Evolutionary conservation across 164 flowering plant genomes (phyloP), one percentile per base, ranked within the genome.

Genomic region (Taxillus chinensis): DNA sequence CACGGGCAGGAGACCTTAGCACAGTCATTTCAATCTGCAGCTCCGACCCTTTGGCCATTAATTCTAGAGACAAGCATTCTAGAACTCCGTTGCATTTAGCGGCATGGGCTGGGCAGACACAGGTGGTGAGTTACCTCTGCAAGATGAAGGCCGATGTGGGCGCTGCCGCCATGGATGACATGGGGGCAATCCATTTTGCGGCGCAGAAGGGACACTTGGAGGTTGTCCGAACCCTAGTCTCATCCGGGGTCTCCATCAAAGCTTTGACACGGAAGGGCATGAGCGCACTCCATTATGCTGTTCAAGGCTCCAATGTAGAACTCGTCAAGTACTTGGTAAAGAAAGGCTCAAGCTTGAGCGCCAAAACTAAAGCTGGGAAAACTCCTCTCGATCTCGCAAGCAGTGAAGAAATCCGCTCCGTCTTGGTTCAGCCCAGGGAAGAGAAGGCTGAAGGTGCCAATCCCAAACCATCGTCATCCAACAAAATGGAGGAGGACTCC

Each of bases 41-140:
- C 57, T 73, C 86, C 3, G 82, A 88, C 55, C 92, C 97, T 62
- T 73, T 88, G 41, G 77, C 85, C 3, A 69, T 90, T 70, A 90
- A 90, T 73, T 82, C 88, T 14, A 82, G 96, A 74, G 98, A 93
- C 78, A 90, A 84, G 77, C 98, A 79, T 78, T 90, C 97, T 10
- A 75, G 96, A 64, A 93, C 97, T 11, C 97, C 97, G 92, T 79
- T 93, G 65, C 97, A 93, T 80, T 82, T 93, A 76, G 97, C 97
- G 66, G 95, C 99, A 70, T 93, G 96, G 95, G 68, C 99, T 57
- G 97, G 96, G 46, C 86, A 90, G 43, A 63, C 83, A 41, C 80
- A 88, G 72, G 86, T 84, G 43, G 92, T 87, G 64, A 74, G 61
- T 56, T 84, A 76, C 70, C 87, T 90, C 39, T 90, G 97, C 84